Percentiles rank a stretch among this genome's conserved stretches.
phyloP scores from a whole-genome alignment of 2,329 filamentous ascomycete genomes.

The Fusarium neocosmosporiellum region DNA sequence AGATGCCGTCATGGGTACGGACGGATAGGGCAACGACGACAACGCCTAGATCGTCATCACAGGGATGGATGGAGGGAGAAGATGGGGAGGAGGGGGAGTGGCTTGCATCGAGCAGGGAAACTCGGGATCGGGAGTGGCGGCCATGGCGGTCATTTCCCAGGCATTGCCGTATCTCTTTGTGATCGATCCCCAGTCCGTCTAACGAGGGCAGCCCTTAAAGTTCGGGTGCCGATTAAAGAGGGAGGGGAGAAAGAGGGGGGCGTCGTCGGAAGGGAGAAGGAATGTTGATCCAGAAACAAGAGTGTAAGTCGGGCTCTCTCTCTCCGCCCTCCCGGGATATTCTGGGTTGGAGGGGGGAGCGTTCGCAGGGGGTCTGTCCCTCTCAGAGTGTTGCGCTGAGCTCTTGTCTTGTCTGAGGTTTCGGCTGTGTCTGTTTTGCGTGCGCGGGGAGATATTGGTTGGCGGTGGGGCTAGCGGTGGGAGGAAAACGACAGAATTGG shows the following conservation, averaged over 20 bases:
- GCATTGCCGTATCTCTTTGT: constrained; percentile 12
- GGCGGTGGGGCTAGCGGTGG: constrained; percentile 20
- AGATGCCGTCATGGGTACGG: constrained; percentile 6
- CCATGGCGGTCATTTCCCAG: constrained; percentile 50
- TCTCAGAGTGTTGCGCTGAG: constrained; percentile 1
- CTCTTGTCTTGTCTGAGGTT: constrained; percentile 17
- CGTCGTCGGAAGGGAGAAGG: constrained; percentile 12
- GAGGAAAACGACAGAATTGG: neutral
- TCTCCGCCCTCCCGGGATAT: neutral
- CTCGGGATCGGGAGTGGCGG: constrained; percentile 54
- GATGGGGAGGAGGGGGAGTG: constrained; percentile 26
- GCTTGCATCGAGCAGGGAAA: constrained; percentile 74
- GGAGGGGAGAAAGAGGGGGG: neutral
- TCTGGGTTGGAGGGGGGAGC: neutral
- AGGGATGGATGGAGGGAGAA: constrained; percentile 14
- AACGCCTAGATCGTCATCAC: constrained; percentile 27
- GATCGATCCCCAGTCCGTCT: constrained; percentile 26
- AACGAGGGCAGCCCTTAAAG: constrained; percentile 1
- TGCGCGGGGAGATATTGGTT: constrained; percentile 35
- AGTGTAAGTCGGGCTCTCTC: neutral
- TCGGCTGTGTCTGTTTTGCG: constrained; percentile 23
- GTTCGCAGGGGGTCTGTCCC: constrained; percentile 1
- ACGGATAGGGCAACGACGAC: constrained; percentile 3
- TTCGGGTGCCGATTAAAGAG: constrained; percentile 1
- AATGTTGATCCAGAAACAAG: constrained; percentile 26